A percentile compares a stretch with the other conserved stretches of the same genome.
Conservation (phyloP, 2,329 filamentous ascomycete species). For the Ambrosiella xylebori region DNA sequence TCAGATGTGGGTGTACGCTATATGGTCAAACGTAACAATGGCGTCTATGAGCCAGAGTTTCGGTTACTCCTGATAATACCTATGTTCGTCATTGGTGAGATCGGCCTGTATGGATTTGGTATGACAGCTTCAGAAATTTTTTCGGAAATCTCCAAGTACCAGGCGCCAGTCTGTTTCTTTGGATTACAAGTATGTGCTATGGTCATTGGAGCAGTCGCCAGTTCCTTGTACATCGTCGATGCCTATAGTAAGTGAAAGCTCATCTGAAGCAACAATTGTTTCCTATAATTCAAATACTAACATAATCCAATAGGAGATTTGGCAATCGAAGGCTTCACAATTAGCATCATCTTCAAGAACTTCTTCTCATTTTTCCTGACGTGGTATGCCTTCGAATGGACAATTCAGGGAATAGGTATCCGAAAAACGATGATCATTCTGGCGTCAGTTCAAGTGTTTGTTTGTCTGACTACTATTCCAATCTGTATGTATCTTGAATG, state of each 20-base stretch:
- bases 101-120: slow-evolving; percentile 73
- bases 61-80: slow-evolving; percentile 68
- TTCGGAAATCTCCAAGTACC: slow-evolving; percentile 44
- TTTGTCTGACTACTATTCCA: slow-evolving; percentile 60
- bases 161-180: slow-evolving; percentile 66
- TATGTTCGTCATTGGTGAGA: slow-evolving; percentile 59
- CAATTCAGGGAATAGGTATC: slow-evolving; percentile 43
- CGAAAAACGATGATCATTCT: slow-evolving; percentile 49
- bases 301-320: slow-evolving; percentile 43
- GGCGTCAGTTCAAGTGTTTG: slow-evolving; percentile 56
- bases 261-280: neutral
- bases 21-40: slow-evolving; percentile 58
- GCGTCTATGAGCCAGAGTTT: slow-evolving; percentile 84
- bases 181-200: slow-evolving; percentile 72
- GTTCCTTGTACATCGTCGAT: slow-evolving; percentile 78
- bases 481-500: slow-evolving; percentile 44
- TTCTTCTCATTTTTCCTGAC: slow-evolving; percentile 78
- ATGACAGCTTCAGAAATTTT: slow-evolving; percentile 47
- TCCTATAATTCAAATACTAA: slow-evolving; percentile 11
- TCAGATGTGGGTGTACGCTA: slow-evolving; percentile 54
- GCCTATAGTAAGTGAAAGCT: slow-evolving; percentile 56
- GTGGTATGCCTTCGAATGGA: slow-evolving; percentile 71
- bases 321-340: slow-evolving; percentile 75
- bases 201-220: slow-evolving; percentile 78
- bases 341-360: slow-evolving; percentile 86